Evolutionary conservation across 192 early-diverging fungal genomes (phyloP).

Genomic region (Allomyces macrogynus): DNA sequence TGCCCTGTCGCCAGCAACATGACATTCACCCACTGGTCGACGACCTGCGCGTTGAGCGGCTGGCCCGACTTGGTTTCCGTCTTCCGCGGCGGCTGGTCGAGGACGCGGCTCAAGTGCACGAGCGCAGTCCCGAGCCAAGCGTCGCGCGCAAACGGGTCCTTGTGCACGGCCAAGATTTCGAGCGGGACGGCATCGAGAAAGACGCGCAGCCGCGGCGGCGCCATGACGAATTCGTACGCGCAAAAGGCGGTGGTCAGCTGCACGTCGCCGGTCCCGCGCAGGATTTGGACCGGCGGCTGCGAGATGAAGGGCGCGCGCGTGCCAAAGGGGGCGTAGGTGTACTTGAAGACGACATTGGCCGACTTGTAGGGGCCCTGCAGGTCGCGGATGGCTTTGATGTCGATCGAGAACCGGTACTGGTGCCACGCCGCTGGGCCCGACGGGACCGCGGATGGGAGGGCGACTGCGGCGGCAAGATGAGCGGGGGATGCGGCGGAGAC

Average conservation of each 20-base stretch:
- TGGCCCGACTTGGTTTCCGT: constrained; percentile 1
- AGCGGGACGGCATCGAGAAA: constrained; percentile 27
- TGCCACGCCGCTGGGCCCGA: constrained; percentile 11
- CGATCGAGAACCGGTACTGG: constrained; percentile 33
- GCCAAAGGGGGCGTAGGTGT: constrained; percentile 26
- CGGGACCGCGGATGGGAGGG: not conserved
- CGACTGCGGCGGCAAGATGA: not conserved
- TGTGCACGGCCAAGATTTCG: constrained; percentile 18
- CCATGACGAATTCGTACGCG: constrained; percentile 35
- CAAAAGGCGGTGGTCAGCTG: constrained; percentile 21
- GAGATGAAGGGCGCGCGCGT: constrained; percentile 18
- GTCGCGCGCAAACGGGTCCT: constrained; percentile 14
- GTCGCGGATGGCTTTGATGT: constrained; percentile 18
- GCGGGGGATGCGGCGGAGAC: not conserved
- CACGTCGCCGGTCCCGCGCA: constrained; percentile 6
- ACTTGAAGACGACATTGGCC: constrained; percentile 16
- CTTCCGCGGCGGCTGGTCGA: not conserved
- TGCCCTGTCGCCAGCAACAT: not conserved
- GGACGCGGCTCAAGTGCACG: constrained; percentile 13
- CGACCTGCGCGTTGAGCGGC: not conserved
- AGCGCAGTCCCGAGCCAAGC: constrained; percentile 13
- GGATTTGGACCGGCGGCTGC: constrained; percentile 14
- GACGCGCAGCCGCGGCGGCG: constrained; percentile 11
- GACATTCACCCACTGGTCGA: constrained; percentile 1
- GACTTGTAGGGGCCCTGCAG: constrained; percentile 4